Evolutionary conservation across 805 yeast genomes (phyloP).

Genomic region (Yamadazyma phyllophila): DNA sequence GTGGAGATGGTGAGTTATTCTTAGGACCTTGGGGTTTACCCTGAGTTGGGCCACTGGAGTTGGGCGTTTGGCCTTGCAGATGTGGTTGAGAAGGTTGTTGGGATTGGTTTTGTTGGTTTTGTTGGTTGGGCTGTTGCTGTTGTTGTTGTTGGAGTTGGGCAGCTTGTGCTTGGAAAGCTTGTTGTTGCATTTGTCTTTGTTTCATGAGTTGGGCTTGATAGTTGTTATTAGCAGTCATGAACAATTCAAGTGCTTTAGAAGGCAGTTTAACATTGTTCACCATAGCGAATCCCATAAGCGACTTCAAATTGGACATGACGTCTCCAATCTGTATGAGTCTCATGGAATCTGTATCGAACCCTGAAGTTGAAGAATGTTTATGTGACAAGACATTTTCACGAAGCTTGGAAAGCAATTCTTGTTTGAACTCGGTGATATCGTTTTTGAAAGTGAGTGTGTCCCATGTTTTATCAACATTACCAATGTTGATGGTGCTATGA

Average conservation of each 20-base stretch:
- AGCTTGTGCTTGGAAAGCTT: constrained; percentile 6
- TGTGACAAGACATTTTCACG: constrained; percentile 40
- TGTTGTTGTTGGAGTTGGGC: constrained; percentile 3
- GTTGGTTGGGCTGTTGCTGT: constrained; percentile 4
- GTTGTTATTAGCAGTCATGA: constrained; percentile 25
- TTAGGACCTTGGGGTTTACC: constrained; percentile 1
- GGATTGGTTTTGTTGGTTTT: neutral
- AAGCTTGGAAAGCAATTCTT: constrained; percentile 18
- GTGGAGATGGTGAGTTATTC: constrained; percentile 14
- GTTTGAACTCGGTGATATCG: constrained; percentile 11
- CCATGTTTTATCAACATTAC: constrained; percentile 8
- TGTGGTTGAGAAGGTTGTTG: neutral
- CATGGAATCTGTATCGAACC: constrained; percentile 64
- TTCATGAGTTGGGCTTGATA: constrained; percentile 19
- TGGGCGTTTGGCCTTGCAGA: neutral
- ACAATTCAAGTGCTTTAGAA: constrained; percentile 49
- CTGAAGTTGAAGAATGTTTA: constrained; percentile 52
- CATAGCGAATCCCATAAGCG: constrained; percentile 58
- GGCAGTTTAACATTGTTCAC: constrained; percentile 52
- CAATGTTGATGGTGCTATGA: constrained; percentile 21
- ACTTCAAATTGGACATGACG: constrained; percentile 68
- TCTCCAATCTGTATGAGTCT: constrained; percentile 73
- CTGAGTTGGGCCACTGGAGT: neutral
- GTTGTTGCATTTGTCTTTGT: constrained; percentile 11
- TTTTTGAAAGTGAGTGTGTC: constrained; percentile 8